phyloP scores from a whole-genome alignment of 2,329 filamentous ascomycete species.

The Setomelanomma holmii region DNA sequence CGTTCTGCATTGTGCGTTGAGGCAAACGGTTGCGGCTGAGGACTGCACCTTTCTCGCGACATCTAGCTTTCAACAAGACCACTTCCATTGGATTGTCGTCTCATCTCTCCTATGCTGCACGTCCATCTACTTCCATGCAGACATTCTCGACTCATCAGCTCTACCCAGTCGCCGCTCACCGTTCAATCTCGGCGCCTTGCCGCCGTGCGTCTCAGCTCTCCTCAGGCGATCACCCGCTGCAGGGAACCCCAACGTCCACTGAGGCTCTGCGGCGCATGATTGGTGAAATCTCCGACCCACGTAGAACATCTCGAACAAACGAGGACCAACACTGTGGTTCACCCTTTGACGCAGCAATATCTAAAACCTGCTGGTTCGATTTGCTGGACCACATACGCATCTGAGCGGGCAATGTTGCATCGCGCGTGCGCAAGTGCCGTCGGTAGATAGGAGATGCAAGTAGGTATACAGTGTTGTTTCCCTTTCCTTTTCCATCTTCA shows the following conservation, averaged over 20 bases:
- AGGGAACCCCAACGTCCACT: slow-evolving; percentile 2
- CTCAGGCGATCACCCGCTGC: slow-evolving; percentile 9
- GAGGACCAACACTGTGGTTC: slow-evolving; percentile 19
- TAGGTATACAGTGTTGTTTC: slow-evolving; percentile 13
- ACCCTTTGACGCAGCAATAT: slow-evolving; percentile 13
- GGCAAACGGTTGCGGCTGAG: not conserved
- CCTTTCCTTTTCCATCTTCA: not conserved
- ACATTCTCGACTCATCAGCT: not conserved
- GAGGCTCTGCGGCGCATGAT: slow-evolving; percentile 11
- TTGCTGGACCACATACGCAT: not conserved
- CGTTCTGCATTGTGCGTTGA: not conserved
- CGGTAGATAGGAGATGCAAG: slow-evolving; percentile 4
- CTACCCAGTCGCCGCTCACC: not conserved
- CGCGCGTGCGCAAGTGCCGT: slow-evolving; percentile 3
- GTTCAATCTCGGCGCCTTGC: slow-evolving; percentile 23
- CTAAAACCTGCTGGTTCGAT: slow-evolving; percentile 8
- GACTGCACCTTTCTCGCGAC: not conserved
- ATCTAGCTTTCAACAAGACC: too few species aligned
- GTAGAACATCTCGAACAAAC: slow-evolving; percentile 21
- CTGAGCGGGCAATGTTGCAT: slow-evolving; percentile 19
- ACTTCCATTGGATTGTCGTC: too few species aligned
- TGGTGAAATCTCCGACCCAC: slow-evolving; percentile 16
- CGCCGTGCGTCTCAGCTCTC: slow-evolving; percentile 22
- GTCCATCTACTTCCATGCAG: not conserved
- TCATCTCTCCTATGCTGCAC: not conserved